Evolutionary conservation across 202 grass and related monocot genomes (phyloP), one percentile per base, ranked within the genome.

Genomic region (Thinopyrum obtusiflorum): DNA sequence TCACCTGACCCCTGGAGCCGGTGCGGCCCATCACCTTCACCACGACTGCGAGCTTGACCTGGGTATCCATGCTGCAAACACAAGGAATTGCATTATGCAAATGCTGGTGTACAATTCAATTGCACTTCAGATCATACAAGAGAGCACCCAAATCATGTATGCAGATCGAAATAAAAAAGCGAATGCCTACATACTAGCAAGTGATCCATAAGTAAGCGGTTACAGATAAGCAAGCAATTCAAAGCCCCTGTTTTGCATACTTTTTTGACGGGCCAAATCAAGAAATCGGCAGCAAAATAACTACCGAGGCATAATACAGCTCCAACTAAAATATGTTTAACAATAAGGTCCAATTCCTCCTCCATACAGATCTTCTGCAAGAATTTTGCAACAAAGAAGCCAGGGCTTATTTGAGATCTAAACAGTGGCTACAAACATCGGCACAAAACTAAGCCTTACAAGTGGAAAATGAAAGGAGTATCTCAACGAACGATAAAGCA

Each of bases 11-110:
- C 79, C 88, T 91, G 35, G 90, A 97, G 35, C 94, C 92, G 0
- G 92, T 97, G 9, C 94, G 86, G 78, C 94, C 94, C 86, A 94
- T 97, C 25, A 97, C 88, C 89, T 97, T 94, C 42, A 94, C 92
- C 20, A 97, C 94, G 24, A 92, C 94, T 28, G 94, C 92, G 32
- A 97, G 86, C 92, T 97, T 94, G 62, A 87, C 94, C 87, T 97
- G 94, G 8, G 77, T 87, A 81, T 97, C 94, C 94, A 97, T 97
- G 80, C 89, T 94, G 79, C 74, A 37, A 69, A 68, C 65, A 80
- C 32, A 69, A 42, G 65, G 28, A 7, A 28, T 4, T 32, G 17
- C 8, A 12, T 81, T 62, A 89, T 36, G 14, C 6, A 59, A 61
- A 49, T 7, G 17, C 21, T 35, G 28, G 4, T n/a, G 21, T 15